These are phyloP conservation scores for Sanguinoderma infundibulare DNA, from an alignment of 1,284 basidiomycete species.

Conservation along the genomic window DNA sequence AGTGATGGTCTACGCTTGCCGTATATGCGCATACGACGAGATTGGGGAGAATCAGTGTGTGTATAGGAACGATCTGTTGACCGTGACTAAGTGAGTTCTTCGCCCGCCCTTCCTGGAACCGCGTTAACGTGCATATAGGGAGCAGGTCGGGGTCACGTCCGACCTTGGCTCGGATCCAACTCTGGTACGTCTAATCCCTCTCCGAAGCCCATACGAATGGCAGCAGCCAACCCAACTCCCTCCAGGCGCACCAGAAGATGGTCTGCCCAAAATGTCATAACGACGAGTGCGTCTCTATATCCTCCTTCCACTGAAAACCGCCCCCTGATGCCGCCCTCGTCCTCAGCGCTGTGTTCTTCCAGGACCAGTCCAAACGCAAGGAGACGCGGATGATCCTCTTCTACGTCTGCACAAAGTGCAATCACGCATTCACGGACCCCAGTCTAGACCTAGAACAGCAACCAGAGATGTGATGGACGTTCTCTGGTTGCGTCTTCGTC, in stretches of 20 bases:
- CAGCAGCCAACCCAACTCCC: background rate
- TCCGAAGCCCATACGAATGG: background rate
- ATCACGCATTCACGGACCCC: slow-evolving; percentile 78
- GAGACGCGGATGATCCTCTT: slow-evolving; percentile 93
- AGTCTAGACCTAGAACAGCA: slow-evolving; percentile 39
- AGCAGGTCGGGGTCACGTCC: slow-evolving; percentile 90
- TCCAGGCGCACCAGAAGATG: slow-evolving; percentile 74
- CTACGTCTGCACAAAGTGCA: slow-evolving; percentile 90
- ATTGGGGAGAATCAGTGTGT: slow-evolving; percentile 88
- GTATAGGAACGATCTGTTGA: slow-evolving; percentile 93
- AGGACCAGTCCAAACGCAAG: slow-evolving; percentile 93
- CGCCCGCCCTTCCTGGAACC: background rate
- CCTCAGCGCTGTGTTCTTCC: slow-evolving; percentile 85
- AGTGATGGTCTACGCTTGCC: slow-evolving; percentile 91
- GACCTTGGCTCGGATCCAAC: slow-evolving; percentile 94
- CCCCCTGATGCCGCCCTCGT: slow-evolving; percentile 6
- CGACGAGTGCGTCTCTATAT: slow-evolving; percentile 62
- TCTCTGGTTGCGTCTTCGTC: background rate
- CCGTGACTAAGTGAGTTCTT: slow-evolving; percentile 83
- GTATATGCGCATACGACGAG: slow-evolving; percentile 91
- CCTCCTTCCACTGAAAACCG: background rate
- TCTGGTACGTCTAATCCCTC: slow-evolving; percentile 54
- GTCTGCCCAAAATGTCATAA: slow-evolving; percentile 71
- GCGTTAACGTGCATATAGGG: slow-evolving; percentile 53
- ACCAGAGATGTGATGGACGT: slow-evolving; percentile 14